phyloP scores from a whole-genome alignment of 441 rosid species.

The Croton laevigatus region DNA sequence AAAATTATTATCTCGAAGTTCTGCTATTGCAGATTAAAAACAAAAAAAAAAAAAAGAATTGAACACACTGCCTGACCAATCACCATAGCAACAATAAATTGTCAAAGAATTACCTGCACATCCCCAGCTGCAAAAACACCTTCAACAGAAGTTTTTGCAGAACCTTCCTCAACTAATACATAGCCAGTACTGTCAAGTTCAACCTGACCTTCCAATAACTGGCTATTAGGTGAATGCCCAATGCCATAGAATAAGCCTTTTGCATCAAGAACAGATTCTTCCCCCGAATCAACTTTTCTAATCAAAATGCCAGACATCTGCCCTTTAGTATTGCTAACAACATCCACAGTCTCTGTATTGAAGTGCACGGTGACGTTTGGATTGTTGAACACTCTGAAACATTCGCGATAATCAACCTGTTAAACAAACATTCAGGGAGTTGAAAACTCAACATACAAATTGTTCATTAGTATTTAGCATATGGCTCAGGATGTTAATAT shows the following conservation, averaged over 20 bases:
- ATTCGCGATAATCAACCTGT: constrained; percentile 99
- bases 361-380: constrained; percentile 95
- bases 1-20: neutral
- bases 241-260: constrained; percentile 98
- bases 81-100: constrained; percentile 15
- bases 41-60: neutral
- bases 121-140: constrained; percentile 99
- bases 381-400: constrained; percentile 99
- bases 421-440: constrained; percentile 98
- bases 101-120: constrained; percentile 67
- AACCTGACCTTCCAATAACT: constrained; percentile 89
- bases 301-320: constrained; percentile 93
- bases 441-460: constrained; percentile 86
- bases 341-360: constrained; percentile 81
- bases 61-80: neutral
- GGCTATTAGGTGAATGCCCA: constrained; percentile 94
- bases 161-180: constrained; percentile 69
- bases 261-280: constrained; percentile 84
- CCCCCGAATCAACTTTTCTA: constrained; percentile 74
- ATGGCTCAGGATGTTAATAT: constrained; percentile 37
- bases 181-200: constrained; percentile 82
- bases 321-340: constrained; percentile 85
- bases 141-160: constrained; percentile 77
- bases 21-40: neutral
- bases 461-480: constrained; percentile 77